Evolutionary conservation across 1,284 basidiomycete species (phyloP), one percentile per base, ranked within the genome.

Genomic region (Anthracocystis panici-leucophaei): DNA sequence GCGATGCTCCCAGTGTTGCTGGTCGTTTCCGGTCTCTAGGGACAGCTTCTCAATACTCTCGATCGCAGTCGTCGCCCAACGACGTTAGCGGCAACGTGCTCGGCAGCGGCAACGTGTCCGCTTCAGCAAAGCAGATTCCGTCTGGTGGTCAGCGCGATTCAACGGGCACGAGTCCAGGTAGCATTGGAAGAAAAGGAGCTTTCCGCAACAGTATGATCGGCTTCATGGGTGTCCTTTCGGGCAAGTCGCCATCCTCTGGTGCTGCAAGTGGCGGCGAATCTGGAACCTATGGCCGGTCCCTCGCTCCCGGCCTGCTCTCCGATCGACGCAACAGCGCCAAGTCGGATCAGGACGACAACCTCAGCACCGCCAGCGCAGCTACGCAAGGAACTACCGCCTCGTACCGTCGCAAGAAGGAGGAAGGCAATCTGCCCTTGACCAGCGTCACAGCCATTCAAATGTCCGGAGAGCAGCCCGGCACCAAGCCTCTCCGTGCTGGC

Each of bases 301-400:
- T 71, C 8, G 51, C 57, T 3, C 51, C 68, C 2, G 48, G 54
- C 25, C 46, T 74, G 31, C 58, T 74, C 3, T 52, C 58, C 6
- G 57, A 60, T 8, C 61, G 71, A 41, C 57, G 72, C 9, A 45
- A 69, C 33, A 75, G 66, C 45, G 49, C 72, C 27, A 62, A 65
- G 41, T 65, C 65, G 25, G 68, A 75, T 33, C 61, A 68, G 25
- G 74, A 72, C 23, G 69, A 77, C 48, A 65, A 64, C 18, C 33
- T 59, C 20, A 73, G 69, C 57, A 62, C 59, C 2, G 66, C 75
- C 35, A 73, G 69, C 48, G 57, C 65, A 3, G 68, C 61, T 10
- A 78, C 76, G 1, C 58, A 72, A 45, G 76, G 78, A 9, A 80
- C 79, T 18, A 62, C 64, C 31, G 74, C 74, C 20, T 80, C 78